Evolutionary conservation across 129 eudicot genomes (phyloP), one percentile per base, ranked within the genome.

Genomic region (Ambrosia trifida): DNA sequence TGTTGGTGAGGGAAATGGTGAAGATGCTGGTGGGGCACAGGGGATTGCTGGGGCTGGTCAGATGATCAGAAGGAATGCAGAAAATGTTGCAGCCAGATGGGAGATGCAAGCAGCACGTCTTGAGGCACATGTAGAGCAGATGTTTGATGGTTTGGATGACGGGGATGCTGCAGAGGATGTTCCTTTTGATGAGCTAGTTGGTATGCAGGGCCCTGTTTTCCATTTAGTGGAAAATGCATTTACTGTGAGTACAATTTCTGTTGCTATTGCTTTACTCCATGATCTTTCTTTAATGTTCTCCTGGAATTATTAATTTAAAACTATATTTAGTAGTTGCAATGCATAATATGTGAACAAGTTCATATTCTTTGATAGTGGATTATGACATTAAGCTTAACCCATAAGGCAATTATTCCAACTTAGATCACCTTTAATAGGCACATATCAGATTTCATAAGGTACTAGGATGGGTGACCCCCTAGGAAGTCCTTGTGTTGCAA

Each of bases 121-220:
- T 47, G 97, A 91, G 75, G 97, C 96, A 32, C 97, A 89, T 69
- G 93, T 91, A 60, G 97, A 91, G 72, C 97, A 91, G 73, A 86
- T 91, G 85, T 91, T 91, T 83, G 97, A 91, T 84, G 97, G 97
- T 47, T 73, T 91, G 80, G 97, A 91, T 86, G 97, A 91, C 73
- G 97, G 89, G 66, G 97, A 91, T 80, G 97, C 91, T 66, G 97
- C 96, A 57, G 97, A 91, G 68, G 97, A 91, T 82, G 97, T 91
- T 14, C 97, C 97, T 13, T 91, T 91, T 78, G 97, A 91, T 72
- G 97, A 91, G 79, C 85, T 91, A 52, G 97, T 91, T 76, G 97
- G 97, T 71, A 91, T 91, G 96, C 96, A 91, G 84, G 97, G 97
- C 9, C 97, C 97, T 60, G 87, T 88, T 66, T 91, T 91, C 52